Conservation (phyloP, 2,329 filamentous ascomycete genomes). For the Ramichloridium luteum region DNA sequence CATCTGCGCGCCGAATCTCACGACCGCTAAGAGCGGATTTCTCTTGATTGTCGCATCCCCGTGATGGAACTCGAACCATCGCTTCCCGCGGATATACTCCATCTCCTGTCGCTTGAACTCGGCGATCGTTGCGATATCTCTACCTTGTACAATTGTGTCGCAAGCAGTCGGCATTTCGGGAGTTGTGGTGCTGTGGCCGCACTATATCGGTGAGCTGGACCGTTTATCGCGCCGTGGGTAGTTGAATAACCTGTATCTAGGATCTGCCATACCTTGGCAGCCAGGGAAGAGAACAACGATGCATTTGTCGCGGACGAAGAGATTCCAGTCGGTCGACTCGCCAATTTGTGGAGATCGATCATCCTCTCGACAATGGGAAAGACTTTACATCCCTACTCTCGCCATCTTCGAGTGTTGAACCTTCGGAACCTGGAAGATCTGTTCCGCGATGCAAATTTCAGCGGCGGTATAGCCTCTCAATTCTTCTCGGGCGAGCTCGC, state of each 20-base stretch:
- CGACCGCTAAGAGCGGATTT: no score
- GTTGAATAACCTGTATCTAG: slow-evolving; percentile 17
- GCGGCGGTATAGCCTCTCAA: slow-evolving; percentile 42
- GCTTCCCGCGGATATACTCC: slow-evolving; percentile 50
- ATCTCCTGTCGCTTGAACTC: slow-evolving; percentile 49
- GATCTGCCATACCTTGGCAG: slow-evolving; percentile 32
- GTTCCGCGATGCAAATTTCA: slow-evolving; percentile 49
- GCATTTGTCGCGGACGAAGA: slow-evolving; percentile 32
- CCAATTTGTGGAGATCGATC: slow-evolving; percentile 55
- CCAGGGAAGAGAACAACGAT: slow-evolving; percentile 34
- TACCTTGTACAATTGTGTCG: slow-evolving; percentile 48
- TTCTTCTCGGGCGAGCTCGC: slow-evolving; percentile 41
- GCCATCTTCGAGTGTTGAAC: slow-evolving; percentile 53
- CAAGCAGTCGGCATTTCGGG: slow-evolving; percentile 44
- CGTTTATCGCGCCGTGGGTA: background rate
- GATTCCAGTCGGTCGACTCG: slow-evolving; percentile 44
- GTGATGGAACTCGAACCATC: no score
- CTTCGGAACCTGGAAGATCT: slow-evolving; percentile 49
- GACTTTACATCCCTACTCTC: slow-evolving; percentile 57
- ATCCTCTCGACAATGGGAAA: slow-evolving; percentile 50
- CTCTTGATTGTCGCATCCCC: no score
- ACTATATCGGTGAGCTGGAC: slow-evolving; percentile 46
- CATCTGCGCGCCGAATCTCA: no score
- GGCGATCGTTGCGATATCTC: slow-evolving; percentile 44
- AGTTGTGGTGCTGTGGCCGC: slow-evolving; percentile 45